Evolutionary conservation across 169 alveolate genomes (phyloP), one percentile per base, ranked within the genome.

Genomic region (Prorocentrum cordatum): DNA sequence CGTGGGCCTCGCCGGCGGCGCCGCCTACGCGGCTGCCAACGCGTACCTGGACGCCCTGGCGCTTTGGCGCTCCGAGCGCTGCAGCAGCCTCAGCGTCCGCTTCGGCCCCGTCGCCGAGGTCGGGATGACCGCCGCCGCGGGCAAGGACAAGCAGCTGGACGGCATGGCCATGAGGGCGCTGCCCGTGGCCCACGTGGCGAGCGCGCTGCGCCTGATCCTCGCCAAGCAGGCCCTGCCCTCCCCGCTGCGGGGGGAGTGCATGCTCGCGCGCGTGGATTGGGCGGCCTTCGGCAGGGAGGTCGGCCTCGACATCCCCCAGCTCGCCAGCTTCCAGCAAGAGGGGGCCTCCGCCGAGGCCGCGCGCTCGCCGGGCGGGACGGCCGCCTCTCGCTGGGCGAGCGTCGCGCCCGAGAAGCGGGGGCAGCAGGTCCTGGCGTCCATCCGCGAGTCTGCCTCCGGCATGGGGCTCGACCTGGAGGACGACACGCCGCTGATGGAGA

Each of bases 401-500:
- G 32, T 62, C 27, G 31, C 91, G n/a, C 64, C 45, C 3, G 54
- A 39, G n/a, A 75, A 77, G 62, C 73, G 88, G 47, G 75, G 59
- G n/a, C 35, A 9, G 38, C 61, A 59, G 29, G 91, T 82, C 70
- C 72, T 82, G 24, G 32, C 50, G 1, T 47, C 70, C 54, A 42
- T 82, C 10, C 77, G 75, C 36, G 80, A 29, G n/a, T 79, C 91
- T 4, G 91, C 91, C 24, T 32, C 35, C 31, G 29, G 72, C 36
- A 82, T 82, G 91, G 72, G 54, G 12, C 42, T 82, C 70, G 91
- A 82, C 31, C 45, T 82, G 70, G 62, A 82, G 79, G 91, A 61
- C 32, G 91, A 82, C 39, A 64, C 91, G 6, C 91, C 91, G 6
- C 80, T 82, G 22, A 82, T 82, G 91, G 91, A 82, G 91, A 66